Percentiles rank a stretch among this genome's conserved stretches.
phyloP scores from a whole-genome alignment of 495 filamentous ascomycete genomes.

The Talaromyces proteolyticus region DNA sequence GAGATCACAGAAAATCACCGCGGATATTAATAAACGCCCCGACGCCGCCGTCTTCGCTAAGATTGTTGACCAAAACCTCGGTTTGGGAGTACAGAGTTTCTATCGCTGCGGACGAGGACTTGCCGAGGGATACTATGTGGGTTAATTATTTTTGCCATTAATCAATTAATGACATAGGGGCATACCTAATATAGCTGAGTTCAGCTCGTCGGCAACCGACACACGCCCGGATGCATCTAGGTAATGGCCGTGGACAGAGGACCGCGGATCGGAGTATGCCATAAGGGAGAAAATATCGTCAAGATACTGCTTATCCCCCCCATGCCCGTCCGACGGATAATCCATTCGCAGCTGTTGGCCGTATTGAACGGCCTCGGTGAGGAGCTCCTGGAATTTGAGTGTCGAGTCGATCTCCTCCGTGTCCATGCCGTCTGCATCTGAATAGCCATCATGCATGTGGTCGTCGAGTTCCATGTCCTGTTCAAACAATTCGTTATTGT shows the following conservation, averaged over 20 bases:
- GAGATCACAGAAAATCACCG: slow-evolving; percentile 51
- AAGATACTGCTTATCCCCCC: slow-evolving; percentile 68
- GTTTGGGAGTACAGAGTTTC: slow-evolving; percentile 87
- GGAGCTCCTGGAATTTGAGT: slow-evolving; percentile 46
- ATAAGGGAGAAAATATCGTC: slow-evolving; percentile 85
- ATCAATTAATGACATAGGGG: background rate
- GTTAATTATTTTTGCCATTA: slow-evolving; percentile 9
- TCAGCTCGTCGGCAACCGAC: slow-evolving; percentile 87
- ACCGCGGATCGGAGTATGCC: slow-evolving; percentile 75
- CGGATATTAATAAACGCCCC: slow-evolving; percentile 83
- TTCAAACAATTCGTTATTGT: slow-evolving; percentile 43
- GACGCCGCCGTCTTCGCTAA: slow-evolving; percentile 75
- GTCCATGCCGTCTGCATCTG: slow-evolving; percentile 48
- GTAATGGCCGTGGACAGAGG: slow-evolving; percentile 68
- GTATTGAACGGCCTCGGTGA: slow-evolving; percentile 69
- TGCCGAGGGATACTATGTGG: slow-evolving; percentile 73
- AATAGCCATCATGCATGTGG: slow-evolving; percentile 39
- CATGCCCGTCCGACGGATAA: slow-evolving; percentile 60
- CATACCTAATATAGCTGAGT: slow-evolving; percentile 87
- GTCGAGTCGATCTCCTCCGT: slow-evolving; percentile 34
- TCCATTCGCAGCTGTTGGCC: slow-evolving; percentile 73
- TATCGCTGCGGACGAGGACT: slow-evolving; percentile 79
- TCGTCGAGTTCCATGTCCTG: slow-evolving; percentile 83
- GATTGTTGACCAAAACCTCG: slow-evolving; percentile 73
- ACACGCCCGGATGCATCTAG: slow-evolving; percentile 70